A percentile compares a stretch with the other conserved stretches of the same genome.
phyloP scores from a whole-genome alignment of 2,329 filamentous ascomycete genomes.

The Bretziella fagacearum region DNA sequence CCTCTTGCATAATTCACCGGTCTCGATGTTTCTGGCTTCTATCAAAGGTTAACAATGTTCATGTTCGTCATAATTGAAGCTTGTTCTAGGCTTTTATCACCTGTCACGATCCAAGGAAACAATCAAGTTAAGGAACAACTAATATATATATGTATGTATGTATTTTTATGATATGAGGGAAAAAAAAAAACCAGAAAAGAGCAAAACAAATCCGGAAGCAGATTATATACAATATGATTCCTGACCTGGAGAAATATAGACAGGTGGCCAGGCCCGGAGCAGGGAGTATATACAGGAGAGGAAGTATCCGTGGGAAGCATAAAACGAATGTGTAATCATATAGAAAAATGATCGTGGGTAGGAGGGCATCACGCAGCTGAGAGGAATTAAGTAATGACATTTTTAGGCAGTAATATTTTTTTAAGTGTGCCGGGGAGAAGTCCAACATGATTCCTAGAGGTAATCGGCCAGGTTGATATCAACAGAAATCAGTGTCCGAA shows the following conservation, averaged over 20 bases:
- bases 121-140: no score
- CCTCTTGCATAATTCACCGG: no score
- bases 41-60: no score
- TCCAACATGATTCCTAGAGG: not conserved
- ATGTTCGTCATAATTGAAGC: no score
- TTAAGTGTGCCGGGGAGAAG: not conserved
- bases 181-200: no score
- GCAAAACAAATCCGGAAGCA: not conserved
- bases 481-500: not conserved
- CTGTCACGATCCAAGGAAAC: no score
- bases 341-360: not conserved
- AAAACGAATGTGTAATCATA: not conserved
- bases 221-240: not conserved
- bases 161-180: not conserved
- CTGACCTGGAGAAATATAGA: not conserved
- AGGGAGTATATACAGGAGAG: not conserved
- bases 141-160: not conserved
- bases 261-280: not conserved
- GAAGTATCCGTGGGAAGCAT: conserved; percentile 1
- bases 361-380: not conserved
- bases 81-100: no score
- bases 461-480: not conserved
- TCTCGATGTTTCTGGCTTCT: no score
- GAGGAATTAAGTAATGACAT: no score
- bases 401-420: not conserved